Percentiles rank a stretch among this genome's conserved stretches.
Evolutionary conservation across 768 basidiomycete species (phyloP).

Genomic region (Peribolospora baueri): DNA sequence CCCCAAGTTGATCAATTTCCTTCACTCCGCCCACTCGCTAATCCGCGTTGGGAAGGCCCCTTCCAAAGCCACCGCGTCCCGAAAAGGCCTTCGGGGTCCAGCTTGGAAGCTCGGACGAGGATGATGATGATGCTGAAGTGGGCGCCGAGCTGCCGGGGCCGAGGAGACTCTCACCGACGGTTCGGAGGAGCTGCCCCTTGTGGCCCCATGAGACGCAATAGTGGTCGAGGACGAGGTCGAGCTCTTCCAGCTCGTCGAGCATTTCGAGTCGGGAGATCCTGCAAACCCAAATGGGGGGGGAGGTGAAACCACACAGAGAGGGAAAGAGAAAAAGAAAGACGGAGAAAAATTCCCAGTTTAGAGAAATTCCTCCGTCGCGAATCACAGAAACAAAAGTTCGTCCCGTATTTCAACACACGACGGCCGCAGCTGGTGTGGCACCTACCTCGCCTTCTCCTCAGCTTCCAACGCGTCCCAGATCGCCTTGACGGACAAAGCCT

Average conservation of each 20-base stretch:
- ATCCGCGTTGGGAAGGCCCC: no score
- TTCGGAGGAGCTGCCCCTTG: conserved; percentile 6
- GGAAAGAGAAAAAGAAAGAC: not conserved
- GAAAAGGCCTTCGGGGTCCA: no score
- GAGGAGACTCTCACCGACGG: no score
- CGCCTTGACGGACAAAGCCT: conserved; percentile 41
- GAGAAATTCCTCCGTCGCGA: no score
- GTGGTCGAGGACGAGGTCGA: conserved; percentile 67
- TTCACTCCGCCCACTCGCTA: no score
- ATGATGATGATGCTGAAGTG: no score
- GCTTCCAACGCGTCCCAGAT: conserved; percentile 27
- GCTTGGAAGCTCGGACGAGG: no score
- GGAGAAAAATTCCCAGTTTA: no score
- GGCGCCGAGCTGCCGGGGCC: no score
- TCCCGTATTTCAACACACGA: not conserved
- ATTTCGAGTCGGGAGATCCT: conserved; percentile 62
- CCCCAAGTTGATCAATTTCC: no score
- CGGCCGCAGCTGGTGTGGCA: not conserved
- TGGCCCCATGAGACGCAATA: conserved; percentile 66
- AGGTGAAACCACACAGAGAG: not conserved
- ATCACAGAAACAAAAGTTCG: not conserved
- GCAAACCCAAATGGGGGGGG: not conserved
- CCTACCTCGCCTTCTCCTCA: conserved; percentile 17
- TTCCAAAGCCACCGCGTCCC: no score
- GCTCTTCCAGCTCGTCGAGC: conserved; percentile 82